Conservation (phyloP, 768 basidiomycete genomes). For the Xerocomellus intermedius region DNA sequence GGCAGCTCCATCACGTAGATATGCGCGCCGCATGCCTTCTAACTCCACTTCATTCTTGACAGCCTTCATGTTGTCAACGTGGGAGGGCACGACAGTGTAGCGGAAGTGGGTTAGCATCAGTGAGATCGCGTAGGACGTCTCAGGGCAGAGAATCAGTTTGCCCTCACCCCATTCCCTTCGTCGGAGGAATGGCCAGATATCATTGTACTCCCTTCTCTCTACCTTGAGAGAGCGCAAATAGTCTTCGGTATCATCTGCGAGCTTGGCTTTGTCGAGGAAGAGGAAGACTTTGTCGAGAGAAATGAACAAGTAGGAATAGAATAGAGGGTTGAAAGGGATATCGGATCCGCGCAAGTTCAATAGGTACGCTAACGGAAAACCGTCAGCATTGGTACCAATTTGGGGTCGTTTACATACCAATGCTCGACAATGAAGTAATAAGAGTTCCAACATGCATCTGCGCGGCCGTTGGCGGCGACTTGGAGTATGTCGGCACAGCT, state of each 20-base stretch:
- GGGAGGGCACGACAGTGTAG: slow-evolving; percentile 69
- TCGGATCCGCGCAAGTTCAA: slow-evolving; percentile 89
- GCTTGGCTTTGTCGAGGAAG: slow-evolving; percentile 72
- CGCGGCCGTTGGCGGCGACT: slow-evolving; percentile 53
- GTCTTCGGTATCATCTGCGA: slow-evolving; percentile 52
- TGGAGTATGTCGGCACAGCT: slow-evolving; percentile 60
- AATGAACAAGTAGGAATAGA: slow-evolving; percentile 84
- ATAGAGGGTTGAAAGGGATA: slow-evolving; percentile 89
- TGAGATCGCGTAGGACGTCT: slow-evolving; percentile 80
- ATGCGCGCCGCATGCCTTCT: slow-evolving; percentile 78
- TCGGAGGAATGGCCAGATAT: slow-evolving; percentile 77
- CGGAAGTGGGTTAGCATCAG: slow-evolving; percentile 82
- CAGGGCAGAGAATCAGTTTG: slow-evolving; percentile 70
- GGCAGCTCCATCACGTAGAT: slow-evolving; percentile 86
- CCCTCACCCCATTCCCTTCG: slow-evolving; percentile 76
- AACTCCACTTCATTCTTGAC: slow-evolving; percentile 89
- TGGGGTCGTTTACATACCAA: slow-evolving; percentile 46
- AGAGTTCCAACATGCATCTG: slow-evolving; percentile 69
- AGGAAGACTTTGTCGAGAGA: slow-evolving; percentile 59
- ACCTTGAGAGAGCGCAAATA: slow-evolving; percentile 62
- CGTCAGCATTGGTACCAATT: not conserved
- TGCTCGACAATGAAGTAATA: slow-evolving; percentile 65
- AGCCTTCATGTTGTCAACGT: slow-evolving; percentile 75
- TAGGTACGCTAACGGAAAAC: slow-evolving; percentile 59
- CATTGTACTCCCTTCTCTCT: slow-evolving; percentile 64